Conservation (phyloP, 495 filamentous ascomycete genomes). For the Penicillium silybi region DNA sequence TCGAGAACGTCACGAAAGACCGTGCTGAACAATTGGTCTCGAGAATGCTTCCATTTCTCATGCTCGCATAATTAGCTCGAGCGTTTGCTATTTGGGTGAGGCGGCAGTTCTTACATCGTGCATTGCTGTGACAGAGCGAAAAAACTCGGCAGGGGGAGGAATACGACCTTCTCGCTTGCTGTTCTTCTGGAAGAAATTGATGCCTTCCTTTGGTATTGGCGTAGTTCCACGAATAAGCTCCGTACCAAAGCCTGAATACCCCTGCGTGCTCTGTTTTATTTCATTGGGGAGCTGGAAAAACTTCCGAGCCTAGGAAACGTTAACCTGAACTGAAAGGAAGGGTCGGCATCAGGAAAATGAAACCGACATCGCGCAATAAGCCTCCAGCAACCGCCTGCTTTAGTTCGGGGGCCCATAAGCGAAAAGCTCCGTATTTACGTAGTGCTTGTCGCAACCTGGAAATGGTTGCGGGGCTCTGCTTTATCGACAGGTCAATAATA, state of each 20-base stretch:
- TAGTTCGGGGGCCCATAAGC: constrained; percentile 8
- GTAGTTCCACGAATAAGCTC: constrained; percentile 12
- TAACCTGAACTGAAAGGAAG: not conserved
- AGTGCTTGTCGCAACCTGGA: constrained; percentile 3
- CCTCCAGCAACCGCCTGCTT: not conserved
- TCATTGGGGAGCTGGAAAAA: constrained; percentile 6
- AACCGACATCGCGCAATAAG: constrained; percentile 1
- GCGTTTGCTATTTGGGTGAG: not conserved
- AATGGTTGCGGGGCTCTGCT: not conserved
- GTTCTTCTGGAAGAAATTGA: constrained; percentile 4
- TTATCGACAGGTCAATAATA: constrained; percentile 9
- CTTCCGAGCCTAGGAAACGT: constrained; percentile 1
- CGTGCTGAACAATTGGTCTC: not conserved
- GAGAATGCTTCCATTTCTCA: constrained; percentile 9
- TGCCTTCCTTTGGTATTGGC: constrained; percentile 5
- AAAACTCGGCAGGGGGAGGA: not conserved
- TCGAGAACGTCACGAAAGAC: constrained; percentile 1
- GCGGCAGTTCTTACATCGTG: constrained; percentile 1
- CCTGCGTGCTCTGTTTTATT: constrained; percentile 3
- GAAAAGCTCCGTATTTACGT: constrained; percentile 7
- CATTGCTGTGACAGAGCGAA: not conserved
- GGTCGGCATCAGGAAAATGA: not conserved
- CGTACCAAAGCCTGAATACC: constrained; percentile 3
- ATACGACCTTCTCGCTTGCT: not conserved
- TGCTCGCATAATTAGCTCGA: not conserved